Base-by-base conservation (phyloP, 169 alveolate genomes). In the Neospora caninum region DNA sequence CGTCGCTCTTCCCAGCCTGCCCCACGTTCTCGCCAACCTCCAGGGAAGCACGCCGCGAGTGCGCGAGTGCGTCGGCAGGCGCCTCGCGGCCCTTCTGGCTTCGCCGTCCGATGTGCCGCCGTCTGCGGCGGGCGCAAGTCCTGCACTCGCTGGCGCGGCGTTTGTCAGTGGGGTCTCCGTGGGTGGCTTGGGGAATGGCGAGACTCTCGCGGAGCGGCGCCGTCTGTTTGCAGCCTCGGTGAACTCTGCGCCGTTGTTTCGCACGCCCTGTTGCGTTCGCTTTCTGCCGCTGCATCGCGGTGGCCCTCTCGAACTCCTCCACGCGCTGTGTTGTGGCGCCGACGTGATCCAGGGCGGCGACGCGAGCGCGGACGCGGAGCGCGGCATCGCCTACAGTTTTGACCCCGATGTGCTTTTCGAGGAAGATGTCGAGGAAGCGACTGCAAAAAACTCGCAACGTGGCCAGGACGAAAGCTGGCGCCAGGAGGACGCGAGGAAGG, bases 311-410 rank as follows among this genome's bases (percentile, higher is more conserved):
- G 69, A 82, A 10, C 67, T 82, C 36, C 64, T 82, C 41, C 89
- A 82, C 41, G 89, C 89, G 25, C 25, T 82, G 38, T 82, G 89
- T 49, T 82, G 69, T 20, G 89, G 89, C 41, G 89, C 67, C 38
- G 89, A 82, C 67, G 58, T 82, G 41, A 36, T 82, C 10, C 67
- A 82, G 64, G 89, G 69, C 41, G 89, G 69, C 22, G 67, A 38
- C 36, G 67, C 41, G 69, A 7, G 39, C n/a, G 58, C 9, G 41
- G 67, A 82, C 31, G n/a, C 89, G 31, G 67, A 82, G 54, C 34
- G 39, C 20, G 89, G 89, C 64, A 38, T 41, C 67, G 89, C 89
- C 34, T 82, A 82, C 41, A 36, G 31, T 20, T 82, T 82, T 49
- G 41, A 82, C 38, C 89, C 89, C 10, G 4, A 39, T 41, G 27